Base-by-base conservation (phyloP, 208 protist genomes). In the Leptomonas seymouri region DNA sequence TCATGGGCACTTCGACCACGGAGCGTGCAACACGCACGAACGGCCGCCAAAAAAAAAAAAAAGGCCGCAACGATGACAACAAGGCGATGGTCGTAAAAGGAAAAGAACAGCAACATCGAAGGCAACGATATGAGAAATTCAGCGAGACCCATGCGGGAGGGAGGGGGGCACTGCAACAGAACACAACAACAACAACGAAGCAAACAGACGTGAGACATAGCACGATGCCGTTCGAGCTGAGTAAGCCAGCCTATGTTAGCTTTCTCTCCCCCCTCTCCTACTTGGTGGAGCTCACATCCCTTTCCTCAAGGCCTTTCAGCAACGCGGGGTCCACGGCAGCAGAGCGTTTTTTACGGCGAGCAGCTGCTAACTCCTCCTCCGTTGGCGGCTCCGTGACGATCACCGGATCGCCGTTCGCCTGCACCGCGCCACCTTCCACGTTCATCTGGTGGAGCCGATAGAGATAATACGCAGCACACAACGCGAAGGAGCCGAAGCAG, bases 401-500 rank as follows among this genome's bases (percentile, higher is more conserved):
- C 18, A 90, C 72, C 2, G 67, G 62, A 28, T 89, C 84, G 2
- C 90, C 90, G 34, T 66, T 66, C 31, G 72, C 82, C 20, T 71
- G 74, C 49, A 93, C 87, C 12, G 79, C 87, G 20, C 90, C 90
- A 25, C 76, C 67, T 41, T 78, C 70, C 39, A 93, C 82, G 61
- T 95, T 95, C 34, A 70, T 78, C 61, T 85, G 70, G 50, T 95
- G 90, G 34, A 95, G 86, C 0, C 90, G 83, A 58, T 89, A 64
- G 4, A 95, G 70, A 53, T 93, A 95, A 68, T 92, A 92, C 55
- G 72, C 75, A 28, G 67, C 71, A 23, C 82, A 87, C 67, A 93
- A 61, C 8, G 78, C 69, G 50, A 92, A 93, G 20, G 82, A 82
- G 39, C 90, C 90, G 12, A 80, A 63, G 69, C 78, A 87, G 62